Evolutionary conservation across 169 alveolate species (phyloP), one percentile per base, ranked within the genome.

Genomic region (Fabrea salina): DNA sequence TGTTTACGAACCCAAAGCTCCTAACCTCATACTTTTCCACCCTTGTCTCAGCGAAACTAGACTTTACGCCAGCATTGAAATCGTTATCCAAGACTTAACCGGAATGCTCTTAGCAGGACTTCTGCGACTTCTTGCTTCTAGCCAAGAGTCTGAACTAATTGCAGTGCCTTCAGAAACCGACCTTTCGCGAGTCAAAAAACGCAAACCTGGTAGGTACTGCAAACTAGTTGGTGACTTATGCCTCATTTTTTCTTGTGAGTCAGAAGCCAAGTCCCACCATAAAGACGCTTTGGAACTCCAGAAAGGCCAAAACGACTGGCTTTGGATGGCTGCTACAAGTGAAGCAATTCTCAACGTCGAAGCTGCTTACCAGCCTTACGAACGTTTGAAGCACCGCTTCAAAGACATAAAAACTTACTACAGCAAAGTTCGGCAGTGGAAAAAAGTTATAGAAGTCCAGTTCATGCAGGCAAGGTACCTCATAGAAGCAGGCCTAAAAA

Each of bases 21-120:
- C 16, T 3, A 64, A 64, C 30, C 30, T 64, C 25, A 64, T 64
- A 39, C 30, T 64, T 19, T 64, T 64, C 51, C 75, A 64, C 75
- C 75, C 75, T 3, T 5, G 16, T 2, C 27, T 40, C 27, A 35
- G 54, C 1, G 25, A 37, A 16, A 56, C 35, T 22, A 64, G 39
- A n/a, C 54, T 64, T 8, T 64, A 22, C 22, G 39, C 37, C 25
- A 64, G 39, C 30, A 56, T 64, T 22, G 75, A 33, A 37, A 64
- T 64, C n/a, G 75, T 64, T 25, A 25, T 64, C 43, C 50, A 37
- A 22, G 75, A 64, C 54, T 41, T 64, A 40, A 19, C 75, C 16
- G 27, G 35, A 22, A 37, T 33, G 75, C 32, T 64, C 1, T 32
- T 64, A 64, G 50, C 54, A 32, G 75, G 50, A 64, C 51, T 64